phyloP scores from a whole-genome alignment of 257 asterid species.

The Solanum rostratum region DNA sequence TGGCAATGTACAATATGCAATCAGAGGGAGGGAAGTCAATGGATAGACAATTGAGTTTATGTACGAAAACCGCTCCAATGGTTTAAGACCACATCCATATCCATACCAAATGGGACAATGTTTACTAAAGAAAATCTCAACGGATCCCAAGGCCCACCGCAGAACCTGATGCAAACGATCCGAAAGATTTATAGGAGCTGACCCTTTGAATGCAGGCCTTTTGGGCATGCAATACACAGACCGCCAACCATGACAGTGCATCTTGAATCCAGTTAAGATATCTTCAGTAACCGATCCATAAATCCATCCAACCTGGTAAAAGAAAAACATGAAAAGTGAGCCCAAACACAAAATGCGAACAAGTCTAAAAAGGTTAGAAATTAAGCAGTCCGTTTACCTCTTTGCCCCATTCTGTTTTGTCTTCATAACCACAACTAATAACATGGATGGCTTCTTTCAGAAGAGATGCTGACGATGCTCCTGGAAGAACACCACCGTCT shows the following conservation, averaged over 20 bases:
- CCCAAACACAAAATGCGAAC: not conserved
- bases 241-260: slow-evolving; percentile 33
- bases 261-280: slow-evolving; percentile 28
- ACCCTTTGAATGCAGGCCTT: slow-evolving; percentile 29
- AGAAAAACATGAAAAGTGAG: not conserved
- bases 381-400: slow-evolving; percentile 22
- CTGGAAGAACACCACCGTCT: slow-evolving; percentile 49
- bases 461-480: slow-evolving; percentile 49
- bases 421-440: slow-evolving; percentile 61
- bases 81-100: slow-evolving; percentile 21
- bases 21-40: slow-evolving; percentile 22
- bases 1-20: slow-evolving; percentile 27
- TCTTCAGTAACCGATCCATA: slow-evolving; percentile 31
- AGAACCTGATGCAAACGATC: slow-evolving; percentile 30
- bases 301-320: slow-evolving; percentile 24
- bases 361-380: not conserved
- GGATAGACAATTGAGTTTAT: slow-evolving; percentile 25
- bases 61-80: slow-evolving; percentile 24
- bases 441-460: slow-evolving; percentile 62
- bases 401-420: slow-evolving; percentile 73
- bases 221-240: slow-evolving; percentile 22
- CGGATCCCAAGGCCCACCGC: slow-evolving; percentile 33
- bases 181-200: slow-evolving; percentile 30
- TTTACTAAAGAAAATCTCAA: slow-evolving; percentile 23
- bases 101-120: slow-evolving; percentile 36